Evolutionary conservation across 2,329 filamentous ascomycete genomes (phyloP).

Genomic region (Pezizomycotina sp.): DNA sequence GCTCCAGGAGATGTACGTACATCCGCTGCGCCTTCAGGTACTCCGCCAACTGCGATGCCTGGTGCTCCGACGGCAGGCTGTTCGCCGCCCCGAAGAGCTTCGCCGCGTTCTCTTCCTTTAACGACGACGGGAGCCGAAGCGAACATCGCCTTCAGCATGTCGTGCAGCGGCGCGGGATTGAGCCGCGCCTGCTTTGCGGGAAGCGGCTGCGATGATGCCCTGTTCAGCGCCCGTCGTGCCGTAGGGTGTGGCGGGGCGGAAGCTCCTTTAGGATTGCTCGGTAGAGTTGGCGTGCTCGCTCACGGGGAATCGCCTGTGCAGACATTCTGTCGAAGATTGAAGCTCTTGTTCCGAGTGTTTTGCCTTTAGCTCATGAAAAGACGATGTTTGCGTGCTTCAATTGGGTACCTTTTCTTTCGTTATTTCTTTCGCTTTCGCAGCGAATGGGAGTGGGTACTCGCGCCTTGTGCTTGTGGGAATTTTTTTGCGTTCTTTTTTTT

Average conservation of each 20-base stretch:
- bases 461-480: background rate
- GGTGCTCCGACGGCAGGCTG: too few species aligned
- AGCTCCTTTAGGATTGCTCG: constrained; percentile 78
- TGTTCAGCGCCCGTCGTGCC: too few species aligned
- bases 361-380: background rate
- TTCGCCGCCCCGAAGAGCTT: too few species aligned
- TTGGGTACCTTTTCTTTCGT: background rate
- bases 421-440: background rate
- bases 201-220: too few species aligned
- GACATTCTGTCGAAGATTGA: background rate
- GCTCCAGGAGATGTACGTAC: constrained; percentile 64
- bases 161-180: too few species aligned
- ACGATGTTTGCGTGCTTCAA: background rate
- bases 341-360: constrained; percentile 1
- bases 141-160: too few species aligned
- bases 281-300: constrained; percentile 41
- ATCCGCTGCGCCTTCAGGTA: constrained; percentile 70
- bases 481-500: background rate
- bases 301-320: background rate
- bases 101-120: too few species aligned
- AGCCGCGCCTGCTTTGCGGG: too few species aligned
- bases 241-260: too few species aligned
- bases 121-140: too few species aligned
- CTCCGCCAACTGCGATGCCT: constrained; percentile 60
- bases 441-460: background rate